Conservation (phyloP, 2,329 filamentous ascomycete species). For the Aspergillus hortae region DNA sequence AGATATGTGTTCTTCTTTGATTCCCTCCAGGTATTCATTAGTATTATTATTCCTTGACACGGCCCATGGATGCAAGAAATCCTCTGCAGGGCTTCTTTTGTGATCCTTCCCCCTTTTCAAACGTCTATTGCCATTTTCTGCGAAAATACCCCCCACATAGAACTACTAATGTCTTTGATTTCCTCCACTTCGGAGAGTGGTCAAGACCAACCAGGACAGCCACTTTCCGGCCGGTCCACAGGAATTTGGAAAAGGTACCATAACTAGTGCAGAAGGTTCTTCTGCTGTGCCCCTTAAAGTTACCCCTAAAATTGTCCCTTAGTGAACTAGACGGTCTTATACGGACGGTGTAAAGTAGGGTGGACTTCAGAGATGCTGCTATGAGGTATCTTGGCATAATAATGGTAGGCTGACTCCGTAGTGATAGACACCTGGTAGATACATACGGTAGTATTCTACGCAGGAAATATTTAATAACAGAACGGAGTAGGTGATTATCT, state of each 20-base stretch:
- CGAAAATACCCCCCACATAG: background rate
- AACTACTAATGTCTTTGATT: background rate
- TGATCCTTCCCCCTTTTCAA: background rate
- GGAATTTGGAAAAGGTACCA: background rate
- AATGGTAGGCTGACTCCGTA: no score
- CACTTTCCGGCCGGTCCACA: background rate
- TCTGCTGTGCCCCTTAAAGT: background rate
- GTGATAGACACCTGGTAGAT: no score
- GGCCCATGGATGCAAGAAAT: no score
- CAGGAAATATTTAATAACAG: no score
- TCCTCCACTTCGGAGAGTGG: background rate
- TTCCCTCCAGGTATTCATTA: background rate
- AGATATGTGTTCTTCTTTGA: background rate
- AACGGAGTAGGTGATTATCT: no score
- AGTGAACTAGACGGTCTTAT: background rate
- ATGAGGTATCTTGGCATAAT: background rate
- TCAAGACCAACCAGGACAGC: background rate
- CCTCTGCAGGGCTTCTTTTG: background rate
- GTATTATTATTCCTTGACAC: no score
- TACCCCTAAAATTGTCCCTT: background rate
- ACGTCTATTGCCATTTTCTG: background rate
- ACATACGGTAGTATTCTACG: no score
- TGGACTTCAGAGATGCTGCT: background rate
- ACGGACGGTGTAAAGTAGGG: background rate
- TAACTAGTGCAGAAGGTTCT: background rate